Evolutionary conservation across 164 flowering plant species (phyloP).

Genomic region (Hamamelis virginiana): DNA sequence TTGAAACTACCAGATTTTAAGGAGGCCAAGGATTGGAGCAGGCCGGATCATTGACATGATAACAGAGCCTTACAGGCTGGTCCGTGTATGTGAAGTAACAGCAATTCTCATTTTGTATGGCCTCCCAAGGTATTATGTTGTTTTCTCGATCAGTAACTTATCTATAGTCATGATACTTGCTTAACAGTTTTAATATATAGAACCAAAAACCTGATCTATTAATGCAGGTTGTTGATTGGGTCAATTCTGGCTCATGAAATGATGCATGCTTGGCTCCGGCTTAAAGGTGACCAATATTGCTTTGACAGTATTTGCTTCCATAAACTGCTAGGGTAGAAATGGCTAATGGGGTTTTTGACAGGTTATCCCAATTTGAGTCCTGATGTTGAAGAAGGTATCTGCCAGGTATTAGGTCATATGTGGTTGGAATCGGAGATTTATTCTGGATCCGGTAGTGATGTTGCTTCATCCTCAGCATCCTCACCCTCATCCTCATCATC

Average conservation of each 20-base stretch:
- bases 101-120: slow-evolving; percentile 95
- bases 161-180: background rate
- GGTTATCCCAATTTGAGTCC: slow-evolving; percentile 54
- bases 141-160: background rate
- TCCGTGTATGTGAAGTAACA: slow-evolving; percentile 91
- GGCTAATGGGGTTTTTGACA: slow-evolving; percentile 10
- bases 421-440: slow-evolving; percentile 71
- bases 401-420: slow-evolving; percentile 72
- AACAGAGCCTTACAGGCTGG: slow-evolving; percentile 77
- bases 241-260: slow-evolving; percentile 16
- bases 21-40: slow-evolving; percentile 80
- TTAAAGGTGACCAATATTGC: slow-evolving; percentile 7
- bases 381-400: slow-evolving; percentile 76
- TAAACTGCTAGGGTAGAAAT: background rate
- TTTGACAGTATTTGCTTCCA: background rate
- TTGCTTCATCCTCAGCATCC: slow-evolving; percentile 27
- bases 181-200: too few species aligned
- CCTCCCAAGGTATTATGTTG: slow-evolving; percentile 83
- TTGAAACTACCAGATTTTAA: slow-evolving; percentile 41
- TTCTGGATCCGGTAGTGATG: slow-evolving; percentile 36
- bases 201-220: background rate
- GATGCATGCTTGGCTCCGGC: slow-evolving; percentile 20
- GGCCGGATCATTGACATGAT: slow-evolving; percentile 67
- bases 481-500: slow-evolving; percentile 17
- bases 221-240: slow-evolving; percentile 11